Evolutionary conservation across 2,329 filamentous ascomycete species (phyloP).

Genomic region (Xylariomycetidae sp.): DNA sequence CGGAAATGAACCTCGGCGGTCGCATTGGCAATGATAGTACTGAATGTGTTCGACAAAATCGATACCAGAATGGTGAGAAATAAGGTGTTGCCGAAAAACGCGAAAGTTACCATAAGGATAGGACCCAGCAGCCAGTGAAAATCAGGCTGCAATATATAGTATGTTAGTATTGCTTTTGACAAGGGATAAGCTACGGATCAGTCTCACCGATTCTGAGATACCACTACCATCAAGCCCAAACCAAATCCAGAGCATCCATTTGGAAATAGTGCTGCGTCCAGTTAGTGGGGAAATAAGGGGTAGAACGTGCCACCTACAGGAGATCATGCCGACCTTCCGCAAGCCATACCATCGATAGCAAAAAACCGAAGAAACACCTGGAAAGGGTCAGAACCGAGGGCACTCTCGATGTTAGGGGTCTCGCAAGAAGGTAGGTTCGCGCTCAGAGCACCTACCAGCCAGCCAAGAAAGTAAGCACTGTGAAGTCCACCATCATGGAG

Average conservation of each 20-base stretch:
- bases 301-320: slow-evolving; percentile 36
- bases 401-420: not conserved
- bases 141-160: slow-evolving; percentile 42
- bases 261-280: slow-evolving; percentile 59
- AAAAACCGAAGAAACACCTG: slow-evolving; percentile 71
- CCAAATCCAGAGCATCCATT: slow-evolving; percentile 95
- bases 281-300: slow-evolving; percentile 8
- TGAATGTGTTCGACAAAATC: slow-evolving; percentile 81
- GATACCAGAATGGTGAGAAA: slow-evolving; percentile 88
- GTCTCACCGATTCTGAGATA: slow-evolving; percentile 49
- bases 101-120: slow-evolving; percentile 75
- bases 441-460: slow-evolving; percentile 62
- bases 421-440: no score
- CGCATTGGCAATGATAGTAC: slow-evolving; percentile 70
- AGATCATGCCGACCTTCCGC: slow-evolving; percentile 58
- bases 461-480: slow-evolving; percentile 68
- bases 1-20: slow-evolving; percentile 82
- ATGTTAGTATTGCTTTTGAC: slow-evolving; percentile 4
- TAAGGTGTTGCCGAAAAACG: slow-evolving; percentile 80
- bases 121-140: slow-evolving; percentile 80
- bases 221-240: slow-evolving; percentile 75
- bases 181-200: slow-evolving; percentile 6
- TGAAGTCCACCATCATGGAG: slow-evolving; percentile 83
- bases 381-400: slow-evolving; percentile 6
- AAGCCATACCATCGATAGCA: slow-evolving; percentile 76